Percentiles rank a stretch among this genome's conserved stretches.
Conservation (phyloP, 2,329 filamentous ascomycete species). For the Bipolaris zeicola region DNA sequence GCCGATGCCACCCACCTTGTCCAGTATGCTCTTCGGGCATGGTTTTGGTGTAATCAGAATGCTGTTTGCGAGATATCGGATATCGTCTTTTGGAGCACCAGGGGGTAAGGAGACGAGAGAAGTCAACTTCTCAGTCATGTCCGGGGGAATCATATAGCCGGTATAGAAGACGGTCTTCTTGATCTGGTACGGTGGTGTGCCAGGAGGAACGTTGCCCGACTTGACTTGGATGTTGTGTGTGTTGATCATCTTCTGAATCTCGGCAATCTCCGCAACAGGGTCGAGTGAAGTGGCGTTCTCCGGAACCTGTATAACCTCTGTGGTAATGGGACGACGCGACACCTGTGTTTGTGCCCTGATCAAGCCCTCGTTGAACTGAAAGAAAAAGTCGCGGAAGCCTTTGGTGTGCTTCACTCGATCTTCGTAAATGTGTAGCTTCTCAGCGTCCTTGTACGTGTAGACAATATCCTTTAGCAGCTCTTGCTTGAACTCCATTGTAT, state of each 20-base stretch:
- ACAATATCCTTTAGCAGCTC: constrained; percentile 78
- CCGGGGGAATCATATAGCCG: constrained; percentile 78
- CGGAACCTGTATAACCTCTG: constrained; percentile 85
- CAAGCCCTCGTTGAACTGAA: constrained; percentile 71
- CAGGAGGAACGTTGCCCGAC: constrained; percentile 51
- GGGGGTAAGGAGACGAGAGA: constrained; percentile 69
- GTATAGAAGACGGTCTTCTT: constrained; percentile 91
- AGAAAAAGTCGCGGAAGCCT: constrained; percentile 84
- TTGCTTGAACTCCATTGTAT: constrained; percentile 93
- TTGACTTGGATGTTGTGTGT: constrained; percentile 73
- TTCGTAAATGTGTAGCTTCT: constrained; percentile 77
- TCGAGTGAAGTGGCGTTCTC: constrained; percentile 76
- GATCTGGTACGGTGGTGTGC: constrained; percentile 66
- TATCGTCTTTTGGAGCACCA: constrained; percentile 68
- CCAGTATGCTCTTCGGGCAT: constrained; percentile 72
- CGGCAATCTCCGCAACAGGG: constrained; percentile 77
- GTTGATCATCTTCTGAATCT: constrained; percentile 89
- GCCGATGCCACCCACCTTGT: constrained; percentile 86
- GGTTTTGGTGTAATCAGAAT: constrained; percentile 86
- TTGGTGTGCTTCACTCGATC: constrained; percentile 71
- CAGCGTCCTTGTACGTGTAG: constrained; percentile 81
- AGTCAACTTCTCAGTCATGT: constrained; percentile 74
- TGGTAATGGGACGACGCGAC: constrained; percentile 68
- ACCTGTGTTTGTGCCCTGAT: constrained; percentile 51
- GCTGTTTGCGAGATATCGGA: constrained; percentile 84